Conservation (phyloP, 2,329 filamentous ascomycete genomes). For the Penicillium paneum region DNA sequence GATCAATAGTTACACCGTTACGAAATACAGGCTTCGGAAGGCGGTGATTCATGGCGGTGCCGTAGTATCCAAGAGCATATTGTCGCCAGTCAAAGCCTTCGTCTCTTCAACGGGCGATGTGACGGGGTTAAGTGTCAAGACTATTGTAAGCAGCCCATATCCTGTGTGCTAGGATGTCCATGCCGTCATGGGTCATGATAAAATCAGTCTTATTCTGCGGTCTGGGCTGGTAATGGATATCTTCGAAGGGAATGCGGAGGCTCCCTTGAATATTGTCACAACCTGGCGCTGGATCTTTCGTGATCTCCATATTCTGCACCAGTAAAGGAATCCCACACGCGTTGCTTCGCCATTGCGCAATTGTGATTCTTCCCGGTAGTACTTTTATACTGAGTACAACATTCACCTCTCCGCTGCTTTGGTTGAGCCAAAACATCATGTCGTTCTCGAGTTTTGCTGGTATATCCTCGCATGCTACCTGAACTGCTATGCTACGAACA, state of each 20-base stretch:
- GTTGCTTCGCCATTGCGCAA: not conserved
- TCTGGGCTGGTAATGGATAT: not conserved
- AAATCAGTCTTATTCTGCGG: not conserved
- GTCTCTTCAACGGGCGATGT: no score
- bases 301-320: not conserved
- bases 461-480: not conserved
- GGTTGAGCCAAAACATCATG: not conserved
- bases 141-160: not conserved
- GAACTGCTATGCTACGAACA: not conserved
- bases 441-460: no score
- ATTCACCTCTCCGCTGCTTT: not conserved
- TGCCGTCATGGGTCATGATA: not conserved
- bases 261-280: not conserved
- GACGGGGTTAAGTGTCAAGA: no score
- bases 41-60: no score
- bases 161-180: rapidly evolving
- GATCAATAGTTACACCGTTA: no score
- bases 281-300: not conserved
- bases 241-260: not conserved
- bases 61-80: no score
- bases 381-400: not conserved
- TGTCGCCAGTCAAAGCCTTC: no score
- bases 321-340: not conserved
- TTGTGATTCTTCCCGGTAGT: not conserved
- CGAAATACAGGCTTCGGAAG: no score